Evolutionary conservation across 257 asterid species (phyloP), one percentile per base, ranked within the genome.

Genomic region (Ilex aquifolium): DNA sequence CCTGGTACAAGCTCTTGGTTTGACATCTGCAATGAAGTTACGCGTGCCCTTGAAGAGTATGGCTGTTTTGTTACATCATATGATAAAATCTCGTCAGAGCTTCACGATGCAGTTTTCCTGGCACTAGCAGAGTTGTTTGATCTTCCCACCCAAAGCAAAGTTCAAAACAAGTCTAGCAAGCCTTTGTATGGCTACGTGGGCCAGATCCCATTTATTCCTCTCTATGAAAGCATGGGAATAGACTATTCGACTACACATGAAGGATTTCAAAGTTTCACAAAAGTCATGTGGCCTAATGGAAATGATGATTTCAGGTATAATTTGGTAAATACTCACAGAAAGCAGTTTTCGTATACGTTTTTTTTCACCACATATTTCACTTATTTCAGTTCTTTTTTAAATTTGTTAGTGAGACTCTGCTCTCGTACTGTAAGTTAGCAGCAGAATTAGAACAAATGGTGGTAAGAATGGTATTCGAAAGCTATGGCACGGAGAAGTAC

Each of bases 121-220:
- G 78, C 82, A 13, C 31, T 86, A 13, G 72, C 75, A 44, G 65
- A 82, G 56, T 32, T 88, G 44, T 88, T 88, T 60, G 75, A 80
- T 59, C 84, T 86, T 65, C 88, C 96, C 1, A 82, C 80, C n/a
- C 70, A 76, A 32, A 77, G 63, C 62, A 86, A 88, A 79, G 73
- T 86, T 7, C 80, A 82, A 15, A 88, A 88, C 76, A 86, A 79
- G 36, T 88, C 95, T 31, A 31, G 36, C 0, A 86, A 84, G 67
- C 93, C 96, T 32, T 77, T 86, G 51, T 86, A 77, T 64, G 95
- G 96, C 11, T 88, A 88, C 44, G 88, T 86, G 5, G 96, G 96
- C 4, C 85, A 84, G 72, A 84, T 84, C 44, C 90, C 93, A 48
- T 9, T 78, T 15, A 46, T 88, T 58, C 96, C 95, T 32, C 87